Evolutionary conservation across 1,284 basidiomycete species (phyloP).

Genomic region (Trametes polyzona): DNA sequence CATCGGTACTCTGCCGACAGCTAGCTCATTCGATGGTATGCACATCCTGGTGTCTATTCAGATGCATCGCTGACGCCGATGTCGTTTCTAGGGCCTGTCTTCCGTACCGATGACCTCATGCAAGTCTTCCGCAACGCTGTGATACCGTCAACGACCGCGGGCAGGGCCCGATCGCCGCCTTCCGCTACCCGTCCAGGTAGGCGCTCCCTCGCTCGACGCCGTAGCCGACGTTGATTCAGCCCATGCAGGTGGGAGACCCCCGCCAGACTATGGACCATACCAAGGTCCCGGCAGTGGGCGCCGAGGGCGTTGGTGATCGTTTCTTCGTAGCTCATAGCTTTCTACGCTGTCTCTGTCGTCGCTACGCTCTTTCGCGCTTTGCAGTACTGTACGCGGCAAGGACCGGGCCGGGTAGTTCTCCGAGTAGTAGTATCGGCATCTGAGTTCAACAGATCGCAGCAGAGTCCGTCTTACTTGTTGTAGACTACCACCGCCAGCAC

Average conservation of each 20-base stretch:
- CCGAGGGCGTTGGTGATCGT: constrained; percentile 32
- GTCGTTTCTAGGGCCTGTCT: constrained; percentile 69
- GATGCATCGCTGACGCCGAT: background rate
- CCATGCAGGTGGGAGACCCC: constrained; percentile 42
- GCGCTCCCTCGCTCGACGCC: constrained; percentile 2
- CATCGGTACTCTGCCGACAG: constrained; percentile 74
- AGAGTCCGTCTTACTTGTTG: background rate
- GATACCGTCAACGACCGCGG: constrained; percentile 62
- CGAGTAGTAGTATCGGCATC: too few relatives aligned
- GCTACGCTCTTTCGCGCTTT: background rate
- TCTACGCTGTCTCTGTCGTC: background rate
- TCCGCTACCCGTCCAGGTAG: constrained; percentile 50
- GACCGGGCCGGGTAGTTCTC: too few relatives aligned
- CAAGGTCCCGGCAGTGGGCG: constrained; percentile 41
- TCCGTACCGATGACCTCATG: constrained; percentile 86
- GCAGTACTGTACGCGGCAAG: too few relatives aligned
- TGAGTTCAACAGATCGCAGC: too few relatives aligned
- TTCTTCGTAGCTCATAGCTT: background rate
- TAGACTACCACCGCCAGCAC: background rate
- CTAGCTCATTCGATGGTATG: constrained; percentile 81
- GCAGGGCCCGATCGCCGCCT: constrained; percentile 49
- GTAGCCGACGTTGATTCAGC: background rate
- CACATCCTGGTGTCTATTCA: constrained; percentile 25
- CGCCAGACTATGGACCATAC: constrained; percentile 51
- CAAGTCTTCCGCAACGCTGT: constrained; percentile 76